Evolutionary conservation across 225 moss, liverwort and hornwort genomes (phyloP).

Genomic region (Pseudisothecium myosuroides): DNA sequence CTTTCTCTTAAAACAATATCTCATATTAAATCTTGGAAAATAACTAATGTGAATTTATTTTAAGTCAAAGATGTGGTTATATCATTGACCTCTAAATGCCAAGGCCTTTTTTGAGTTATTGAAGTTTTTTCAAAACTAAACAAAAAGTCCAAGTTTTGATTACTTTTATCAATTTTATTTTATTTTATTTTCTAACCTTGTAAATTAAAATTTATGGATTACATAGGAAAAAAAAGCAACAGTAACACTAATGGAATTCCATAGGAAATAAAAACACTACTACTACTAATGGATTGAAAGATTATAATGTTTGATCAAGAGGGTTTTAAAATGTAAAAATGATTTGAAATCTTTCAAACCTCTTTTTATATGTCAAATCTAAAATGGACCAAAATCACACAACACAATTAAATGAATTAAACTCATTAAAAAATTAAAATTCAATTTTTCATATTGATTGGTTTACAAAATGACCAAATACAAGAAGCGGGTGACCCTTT

Average conservation of each 20-base stretch:
- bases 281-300: background rate
- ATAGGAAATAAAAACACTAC: rapidly evolving
- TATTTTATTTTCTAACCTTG: background rate
- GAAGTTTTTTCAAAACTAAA: background rate
- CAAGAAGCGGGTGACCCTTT: no score
- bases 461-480: background rate
- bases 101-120: background rate
- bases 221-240: background rate
- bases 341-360: background rate
- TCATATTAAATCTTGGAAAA: background rate
- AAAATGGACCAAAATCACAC: background rate
- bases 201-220: background rate
- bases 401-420: background rate
- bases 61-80: background rate
- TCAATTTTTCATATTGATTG: background rate
- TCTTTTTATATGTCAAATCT: background rate
- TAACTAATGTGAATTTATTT: background rate
- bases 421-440: background rate
- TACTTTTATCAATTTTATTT: background rate
- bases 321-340: background rate
- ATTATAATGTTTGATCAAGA: background rate
- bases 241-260: no score
- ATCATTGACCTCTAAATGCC: background rate
- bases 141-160: background rate
- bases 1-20: background rate